phyloP scores from a whole-genome alignment of 768 basidiomycete genomes.

The Leucosporidium creatinivorum region DNA sequence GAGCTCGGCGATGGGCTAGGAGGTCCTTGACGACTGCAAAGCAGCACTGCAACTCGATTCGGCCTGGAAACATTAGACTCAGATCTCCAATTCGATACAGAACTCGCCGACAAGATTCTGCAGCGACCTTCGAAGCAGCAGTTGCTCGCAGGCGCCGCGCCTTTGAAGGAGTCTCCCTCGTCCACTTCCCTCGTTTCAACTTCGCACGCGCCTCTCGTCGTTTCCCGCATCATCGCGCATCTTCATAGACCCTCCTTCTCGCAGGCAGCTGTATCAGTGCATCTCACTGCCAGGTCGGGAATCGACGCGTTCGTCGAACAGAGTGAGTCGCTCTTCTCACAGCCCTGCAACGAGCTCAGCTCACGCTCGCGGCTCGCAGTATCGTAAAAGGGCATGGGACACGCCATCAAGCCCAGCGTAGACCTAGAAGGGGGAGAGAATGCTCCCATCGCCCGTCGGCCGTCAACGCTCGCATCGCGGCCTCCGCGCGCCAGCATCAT shows the following conservation, averaged over 20 bases:
- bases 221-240: background rate
- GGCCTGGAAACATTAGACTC: too few species aligned
- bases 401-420: constrained; percentile 5
- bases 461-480: constrained; percentile 1
- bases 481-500: constrained; percentile 1
- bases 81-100: too few species aligned
- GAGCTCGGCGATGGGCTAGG: too few species aligned
- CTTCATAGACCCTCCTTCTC: background rate
- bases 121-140: too few species aligned
- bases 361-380: background rate
- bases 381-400: constrained; percentile 1
- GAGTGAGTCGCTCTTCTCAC: background rate
- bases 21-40: too few species aligned
- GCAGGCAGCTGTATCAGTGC: background rate
- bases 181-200: too few species aligned
- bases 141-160: too few species aligned
- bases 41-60: too few species aligned
- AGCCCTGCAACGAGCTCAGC: background rate
- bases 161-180: too few species aligned
- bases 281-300: background rate
- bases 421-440: constrained; percentile 13
- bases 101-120: too few species aligned
- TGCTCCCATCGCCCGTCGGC: constrained; percentile 5
- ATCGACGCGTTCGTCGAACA: background rate
- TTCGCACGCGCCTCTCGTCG: too few species aligned